Percentiles rank a stretch among this genome's conserved stretches.
phyloP scores from a whole-genome alignment of 176 grass and related monocot genomes.

The Poa annua region DNA sequence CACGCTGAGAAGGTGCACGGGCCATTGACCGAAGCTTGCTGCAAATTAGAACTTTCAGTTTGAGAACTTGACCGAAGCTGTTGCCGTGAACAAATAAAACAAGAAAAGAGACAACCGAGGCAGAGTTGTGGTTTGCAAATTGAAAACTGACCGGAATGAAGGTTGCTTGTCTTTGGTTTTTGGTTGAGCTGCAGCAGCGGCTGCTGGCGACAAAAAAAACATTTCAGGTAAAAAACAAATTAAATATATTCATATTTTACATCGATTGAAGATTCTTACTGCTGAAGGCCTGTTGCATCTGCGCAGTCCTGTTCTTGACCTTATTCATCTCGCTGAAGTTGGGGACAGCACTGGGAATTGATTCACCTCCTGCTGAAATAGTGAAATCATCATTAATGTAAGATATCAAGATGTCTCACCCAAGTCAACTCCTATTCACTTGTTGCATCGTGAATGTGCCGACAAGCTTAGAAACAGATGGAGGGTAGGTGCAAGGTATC shows the following conservation, averaged over 20 bases:
- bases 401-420: conserved; percentile 11
- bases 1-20: conserved; percentile 58
- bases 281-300: conserved; percentile 54
- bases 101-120: not conserved
- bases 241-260: conserved; percentile 1
- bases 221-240: conserved; percentile 25
- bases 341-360: conserved; percentile 68
- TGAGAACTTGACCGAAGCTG: not conserved
- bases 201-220: not conserved
- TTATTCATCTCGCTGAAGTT: conserved; percentile 70
- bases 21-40: conserved; percentile 72
- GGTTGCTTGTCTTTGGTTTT: conserved; percentile 58
- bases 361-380: conserved; percentile 54
- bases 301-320: conserved; percentile 43
- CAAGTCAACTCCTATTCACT: not conserved
- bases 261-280: conserved; percentile 46
- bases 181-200: conserved; percentile 38
- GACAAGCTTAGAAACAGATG: not conserved
- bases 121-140: not conserved
- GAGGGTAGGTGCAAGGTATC: not conserved
- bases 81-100: not conserved
- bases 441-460: not conserved
- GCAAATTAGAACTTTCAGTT: conserved; percentile 28
- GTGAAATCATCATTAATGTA: conserved; percentile 16
- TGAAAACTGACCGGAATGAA: conserved; percentile 73